Evolutionary conservation across 768 basidiomycete genomes (phyloP), one percentile per base, ranked within the genome.

Genomic region (Rhodotorula kratochvilovae): DNA sequence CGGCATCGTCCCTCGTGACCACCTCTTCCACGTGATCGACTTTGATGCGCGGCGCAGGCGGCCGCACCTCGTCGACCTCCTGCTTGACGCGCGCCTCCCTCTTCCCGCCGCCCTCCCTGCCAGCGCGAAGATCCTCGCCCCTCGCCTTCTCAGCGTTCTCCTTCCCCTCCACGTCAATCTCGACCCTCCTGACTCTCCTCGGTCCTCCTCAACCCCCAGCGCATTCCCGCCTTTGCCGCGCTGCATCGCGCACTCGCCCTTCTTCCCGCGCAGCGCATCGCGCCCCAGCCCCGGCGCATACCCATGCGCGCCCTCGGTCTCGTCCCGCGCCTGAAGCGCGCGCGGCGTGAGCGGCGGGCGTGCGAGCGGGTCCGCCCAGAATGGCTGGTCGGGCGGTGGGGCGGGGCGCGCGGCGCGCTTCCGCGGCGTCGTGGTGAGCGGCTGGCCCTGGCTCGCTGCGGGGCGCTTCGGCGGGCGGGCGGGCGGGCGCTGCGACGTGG

Each of bases 101-200:
- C 57, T 35, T 50, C 35, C 16, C 72, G 68, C 84, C 81, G 27
- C 0, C 7, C 35, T 42, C 31, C 39, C 8, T 19, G 31, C 2
- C 35, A 11, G 17, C 17, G 5, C 12, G 35, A 15, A 27, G 23
- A 11, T 3, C 23, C 36, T 2, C 25, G 25, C 13, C 0, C 36
- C 27, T 33, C 19, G 17, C 15, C n/a, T 13, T 15, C 59, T 27
- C 27, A 5, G 31, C 39, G 33, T 61, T 59, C 58, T 66, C 46
- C 64, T 62, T 61, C 35, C 50, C 59, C 27, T 66, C 48, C 23
- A 62, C 17, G 36, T 55, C 46, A 23, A 66, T n/a, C 54, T 27
- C 59, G 10, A 56, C 63, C 53, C 54, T 36, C 62, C 29, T 54
- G 39, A 63, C 39, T 27, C n/a, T 15, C 51, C 51, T 17, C 23